Conservation (phyloP, 805 yeast genomes). For the Kodamaea laetipori region DNA sequence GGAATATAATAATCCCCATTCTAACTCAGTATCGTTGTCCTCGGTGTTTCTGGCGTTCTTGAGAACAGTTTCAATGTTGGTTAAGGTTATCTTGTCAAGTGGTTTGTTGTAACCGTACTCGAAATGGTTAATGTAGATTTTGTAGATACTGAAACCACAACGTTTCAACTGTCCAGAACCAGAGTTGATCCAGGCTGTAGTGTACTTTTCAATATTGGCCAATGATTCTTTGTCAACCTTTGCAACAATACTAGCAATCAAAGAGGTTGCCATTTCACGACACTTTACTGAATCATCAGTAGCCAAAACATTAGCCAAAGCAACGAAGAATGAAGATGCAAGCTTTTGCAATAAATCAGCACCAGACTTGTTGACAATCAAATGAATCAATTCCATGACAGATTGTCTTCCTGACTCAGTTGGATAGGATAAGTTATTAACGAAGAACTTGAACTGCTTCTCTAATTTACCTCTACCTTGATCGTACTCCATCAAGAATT, state of each 20-base stretch:
- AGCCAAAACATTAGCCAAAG: constrained; percentile 72
- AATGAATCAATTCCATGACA: constrained; percentile 81
- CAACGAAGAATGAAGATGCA: constrained; percentile 78
- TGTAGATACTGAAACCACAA: constrained; percentile 75
- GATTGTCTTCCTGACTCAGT: constrained; percentile 86
- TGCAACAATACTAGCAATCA: constrained; percentile 56
- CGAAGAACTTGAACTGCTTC: constrained; percentile 77
- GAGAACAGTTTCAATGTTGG: constrained; percentile 27
- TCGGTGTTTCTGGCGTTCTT: constrained; percentile 37
- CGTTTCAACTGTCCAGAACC: constrained; percentile 56
- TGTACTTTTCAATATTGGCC: constrained; percentile 43
- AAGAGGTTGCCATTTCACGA: constrained; percentile 75
- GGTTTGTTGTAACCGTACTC: constrained; percentile 41
- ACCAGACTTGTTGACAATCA: constrained; percentile 67
- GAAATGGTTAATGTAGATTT: constrained; percentile 54
- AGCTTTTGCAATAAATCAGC: constrained; percentile 58
- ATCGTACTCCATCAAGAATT: constrained; percentile 90
- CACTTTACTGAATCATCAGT: constrained; percentile 79
- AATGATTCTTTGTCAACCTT: constrained; percentile 43
- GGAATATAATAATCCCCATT: constrained; percentile 80
- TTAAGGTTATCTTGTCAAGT: constrained; percentile 43
- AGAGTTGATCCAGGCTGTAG: constrained; percentile 61
- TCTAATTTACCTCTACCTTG: constrained; percentile 86
- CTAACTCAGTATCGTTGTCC: constrained; percentile 37
- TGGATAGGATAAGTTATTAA: constrained; percentile 79